These are phyloP conservation scores for Penicillium griseofulvum DNA, from an alignment of 2,329 filamentous ascomycete genomes.

Conservation along the genomic window DNA sequence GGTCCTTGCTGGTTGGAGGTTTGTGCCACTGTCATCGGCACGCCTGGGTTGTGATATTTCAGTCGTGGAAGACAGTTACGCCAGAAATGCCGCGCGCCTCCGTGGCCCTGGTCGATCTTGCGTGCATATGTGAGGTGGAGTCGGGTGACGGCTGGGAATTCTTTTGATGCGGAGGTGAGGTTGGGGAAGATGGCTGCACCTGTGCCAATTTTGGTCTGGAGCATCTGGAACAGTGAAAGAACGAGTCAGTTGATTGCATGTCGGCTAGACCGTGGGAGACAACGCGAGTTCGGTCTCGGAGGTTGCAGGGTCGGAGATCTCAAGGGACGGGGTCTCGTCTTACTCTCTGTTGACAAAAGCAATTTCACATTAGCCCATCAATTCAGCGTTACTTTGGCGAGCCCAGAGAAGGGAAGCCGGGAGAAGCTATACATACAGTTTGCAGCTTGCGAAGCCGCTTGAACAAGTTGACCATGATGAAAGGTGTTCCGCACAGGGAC, in stretches of 20 bases:
- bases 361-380: conserved; percentile 16
- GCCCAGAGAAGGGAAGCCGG: background rate
- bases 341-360: conserved; percentile 30
- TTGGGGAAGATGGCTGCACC: conserved; percentile 76
- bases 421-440: conserved; percentile 54
- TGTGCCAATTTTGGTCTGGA: conserved; percentile 73
- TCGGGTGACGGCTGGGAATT: conserved; percentile 41
- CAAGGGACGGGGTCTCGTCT: conserved; percentile 9
- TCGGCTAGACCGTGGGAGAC: background rate
- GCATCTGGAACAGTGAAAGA: conserved; percentile 54
- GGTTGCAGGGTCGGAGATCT: conserved; percentile 2
- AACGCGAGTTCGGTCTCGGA: background rate
- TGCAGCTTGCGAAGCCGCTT: conserved; percentile 73
- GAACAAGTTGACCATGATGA: conserved; percentile 48
- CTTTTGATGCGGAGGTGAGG: conserved; percentile 28
- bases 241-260: background rate
- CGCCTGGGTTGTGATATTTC: conserved; percentile 88
- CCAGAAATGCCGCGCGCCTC: conserved; percentile 77
- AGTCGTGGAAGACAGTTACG: conserved; percentile 74
- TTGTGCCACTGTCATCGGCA: conserved; percentile 79
- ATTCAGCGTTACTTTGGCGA: background rate
- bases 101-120: conserved; percentile 42
- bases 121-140: conserved; percentile 46
- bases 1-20: conserved; percentile 52
- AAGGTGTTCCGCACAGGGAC: conserved; percentile 21